These are phyloP conservation scores for Fraxinus paxiana DNA, from an alignment of 305 asterid species.

Conservation along the genomic window DNA sequence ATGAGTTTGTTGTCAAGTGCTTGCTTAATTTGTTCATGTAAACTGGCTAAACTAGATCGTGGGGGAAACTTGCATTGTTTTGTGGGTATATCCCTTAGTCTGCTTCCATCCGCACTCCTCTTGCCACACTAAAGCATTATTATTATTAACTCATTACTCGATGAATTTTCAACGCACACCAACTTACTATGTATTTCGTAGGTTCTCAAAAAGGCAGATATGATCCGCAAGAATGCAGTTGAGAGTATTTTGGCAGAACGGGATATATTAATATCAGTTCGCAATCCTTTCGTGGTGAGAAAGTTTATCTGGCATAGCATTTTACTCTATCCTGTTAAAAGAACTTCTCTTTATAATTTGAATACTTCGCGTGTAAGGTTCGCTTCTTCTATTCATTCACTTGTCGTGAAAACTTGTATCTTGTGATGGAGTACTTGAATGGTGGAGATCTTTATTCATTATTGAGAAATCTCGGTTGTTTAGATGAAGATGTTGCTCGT, in stretches of 20 bases:
- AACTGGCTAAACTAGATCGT: neutral
- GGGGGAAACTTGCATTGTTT: neutral
- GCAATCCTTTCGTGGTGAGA: conserved; percentile 99
- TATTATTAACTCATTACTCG: neutral
- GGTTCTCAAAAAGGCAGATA: conserved; percentile 98
- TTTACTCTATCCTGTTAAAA: conserved; percentile 19
- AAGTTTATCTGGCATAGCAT: conserved; percentile 28
- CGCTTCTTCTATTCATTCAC: conserved; percentile 99
- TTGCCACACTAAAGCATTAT: neutral
- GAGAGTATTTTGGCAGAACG: conserved; percentile 99
- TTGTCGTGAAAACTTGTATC: conserved; percentile 95
- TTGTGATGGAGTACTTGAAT: conserved; percentile 98
- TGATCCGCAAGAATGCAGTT: conserved; percentile 97
- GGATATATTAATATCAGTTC: conserved; percentile 91
- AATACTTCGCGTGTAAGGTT: conserved; percentile 45
- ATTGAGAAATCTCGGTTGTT: conserved; percentile 94
- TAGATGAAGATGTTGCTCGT: conserved; percentile 97
- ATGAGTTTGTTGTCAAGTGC: neutral
- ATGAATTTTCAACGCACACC: neutral
- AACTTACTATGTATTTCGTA: conserved; percentile 29
- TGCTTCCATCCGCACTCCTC: neutral
- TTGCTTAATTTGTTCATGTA: neutral
- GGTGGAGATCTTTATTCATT: conserved; percentile 98
- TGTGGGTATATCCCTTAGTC: neutral
- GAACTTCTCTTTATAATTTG: conserved; percentile 26